Conservation (phyloP, 2,329 filamentous ascomycete species). For the Rachicladosporium sp. region DNA sequence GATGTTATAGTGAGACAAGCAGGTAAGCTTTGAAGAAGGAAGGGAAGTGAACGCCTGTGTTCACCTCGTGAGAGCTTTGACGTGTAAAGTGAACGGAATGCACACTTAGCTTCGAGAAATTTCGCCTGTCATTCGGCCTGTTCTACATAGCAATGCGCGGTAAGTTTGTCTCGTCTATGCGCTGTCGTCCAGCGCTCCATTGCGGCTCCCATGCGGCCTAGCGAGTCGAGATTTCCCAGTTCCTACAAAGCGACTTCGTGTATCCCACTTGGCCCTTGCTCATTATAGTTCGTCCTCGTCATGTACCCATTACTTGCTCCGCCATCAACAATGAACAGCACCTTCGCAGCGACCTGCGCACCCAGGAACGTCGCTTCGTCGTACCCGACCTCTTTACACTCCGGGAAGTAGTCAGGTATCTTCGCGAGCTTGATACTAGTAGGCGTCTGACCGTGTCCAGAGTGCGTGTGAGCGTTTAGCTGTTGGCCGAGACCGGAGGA, state of each 20-base stretch:
- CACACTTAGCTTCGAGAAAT: neutral
- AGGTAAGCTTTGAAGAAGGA: too few relatives aligned
- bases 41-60: too few relatives aligned
- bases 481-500: slow-evolving; percentile 12
- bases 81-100: neutral
- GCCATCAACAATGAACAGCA: slow-evolving; percentile 57
- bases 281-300: slow-evolving; percentile 56
- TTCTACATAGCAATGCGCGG: too few relatives aligned
- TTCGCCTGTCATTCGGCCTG: too few relatives aligned
- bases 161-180: neutral
- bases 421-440: slow-evolving; percentile 69
- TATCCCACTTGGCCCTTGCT: slow-evolving; percentile 51
- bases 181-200: neutral
- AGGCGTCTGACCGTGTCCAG: slow-evolving; percentile 61
- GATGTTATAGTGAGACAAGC: neutral
- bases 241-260: slow-evolving; percentile 36
- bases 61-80: neutral
- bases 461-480: slow-evolving; percentile 32
- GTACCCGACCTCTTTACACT: slow-evolving; percentile 66
- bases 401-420: slow-evolving; percentile 73
- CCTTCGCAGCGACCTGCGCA: slow-evolving; percentile 71
- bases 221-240: too few relatives aligned
- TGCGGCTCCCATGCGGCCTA: too few relatives aligned
- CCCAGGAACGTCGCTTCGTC: slow-evolving; percentile 83
- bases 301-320: slow-evolving; percentile 57